Evolutionary conservation across 768 basidiomycete genomes (phyloP).

Genomic region (Mycena indigotica): DNA sequence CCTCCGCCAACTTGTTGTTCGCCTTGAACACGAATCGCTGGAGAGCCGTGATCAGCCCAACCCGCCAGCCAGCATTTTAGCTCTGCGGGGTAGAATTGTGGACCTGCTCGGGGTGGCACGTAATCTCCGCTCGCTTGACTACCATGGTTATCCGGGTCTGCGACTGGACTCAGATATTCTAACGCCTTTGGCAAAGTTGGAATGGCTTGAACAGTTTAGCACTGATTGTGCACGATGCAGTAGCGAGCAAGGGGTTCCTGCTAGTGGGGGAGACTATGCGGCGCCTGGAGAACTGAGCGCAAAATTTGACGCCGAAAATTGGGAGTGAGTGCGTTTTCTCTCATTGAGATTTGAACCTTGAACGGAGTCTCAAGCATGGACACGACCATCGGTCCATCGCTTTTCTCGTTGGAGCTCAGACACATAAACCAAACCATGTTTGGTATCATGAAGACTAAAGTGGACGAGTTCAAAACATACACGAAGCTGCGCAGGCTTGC

Average conservation of each 20-base stretch:
- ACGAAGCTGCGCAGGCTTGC: slow-evolving; percentile 15
- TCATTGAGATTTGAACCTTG: too few relatives aligned
- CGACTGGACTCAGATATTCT: neutral
- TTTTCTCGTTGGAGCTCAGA: slow-evolving; percentile 16
- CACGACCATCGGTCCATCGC: slow-evolving; percentile 5
- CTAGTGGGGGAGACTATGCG: too few relatives aligned
- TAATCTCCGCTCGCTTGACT: neutral
- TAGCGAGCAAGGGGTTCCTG: neutral
- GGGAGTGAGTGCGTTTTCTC: slow-evolving; percentile 15
- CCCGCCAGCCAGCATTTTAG: neutral
- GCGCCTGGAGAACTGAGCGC: slow-evolving; percentile 4
- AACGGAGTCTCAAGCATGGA: slow-evolving; percentile 4
- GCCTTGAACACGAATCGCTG: neutral
- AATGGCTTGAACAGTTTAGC: neutral
- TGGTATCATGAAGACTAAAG: slow-evolving; percentile 1
- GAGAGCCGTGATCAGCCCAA: neutral
- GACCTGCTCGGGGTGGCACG: neutral
- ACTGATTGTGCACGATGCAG: neutral
- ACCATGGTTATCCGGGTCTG: slow-evolving; percentile 1
- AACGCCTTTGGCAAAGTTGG: neutral
- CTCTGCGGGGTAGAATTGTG: neutral
- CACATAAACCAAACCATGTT: slow-evolving; percentile 14
- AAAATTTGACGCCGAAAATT: slow-evolving; percentile 11
- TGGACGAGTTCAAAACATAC: slow-evolving; percentile 15
- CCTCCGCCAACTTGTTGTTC: neutral